Conservation (phyloP, 2,329 filamentous ascomycete genomes). For the Claviceps capensis region DNA sequence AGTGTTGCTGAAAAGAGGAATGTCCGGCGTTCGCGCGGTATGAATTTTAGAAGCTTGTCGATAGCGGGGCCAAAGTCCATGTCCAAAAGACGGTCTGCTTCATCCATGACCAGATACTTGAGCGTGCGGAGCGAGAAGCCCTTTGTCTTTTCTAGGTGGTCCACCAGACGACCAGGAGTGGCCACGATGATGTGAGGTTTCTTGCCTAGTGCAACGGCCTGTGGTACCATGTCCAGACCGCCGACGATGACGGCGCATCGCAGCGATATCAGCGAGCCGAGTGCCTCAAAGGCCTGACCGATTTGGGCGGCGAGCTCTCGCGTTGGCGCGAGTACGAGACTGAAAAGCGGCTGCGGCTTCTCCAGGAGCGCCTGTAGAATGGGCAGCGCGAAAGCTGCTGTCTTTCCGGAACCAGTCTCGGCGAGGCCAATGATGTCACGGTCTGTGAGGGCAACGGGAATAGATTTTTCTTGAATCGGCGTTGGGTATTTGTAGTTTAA, state of each 20-base stretch:
- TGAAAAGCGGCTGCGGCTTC: constrained; percentile 72
- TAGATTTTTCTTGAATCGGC: constrained; percentile 75
- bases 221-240: constrained; percentile 89
- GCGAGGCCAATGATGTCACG: constrained; percentile 87
- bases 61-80: constrained; percentile 88
- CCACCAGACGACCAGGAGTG: constrained; percentile 75
- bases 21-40: constrained; percentile 65
- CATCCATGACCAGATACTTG: constrained; percentile 88
- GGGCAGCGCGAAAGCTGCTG: constrained; percentile 83
- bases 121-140: constrained; percentile 74
- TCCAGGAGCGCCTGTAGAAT: constrained; percentile 86
- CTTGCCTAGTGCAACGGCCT: constrained; percentile 85
- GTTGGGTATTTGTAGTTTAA: constrained; percentile 79
- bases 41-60: constrained; percentile 83
- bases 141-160: constrained; percentile 93
- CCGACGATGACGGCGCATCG: constrained; percentile 78
- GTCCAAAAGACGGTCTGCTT: constrained; percentile 83
- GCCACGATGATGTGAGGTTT: constrained; percentile 90
- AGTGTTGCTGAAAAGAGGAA: constrained; percentile 93
- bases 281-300: constrained; percentile 70
- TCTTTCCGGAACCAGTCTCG: constrained; percentile 93
- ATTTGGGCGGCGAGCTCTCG: constrained; percentile 91
- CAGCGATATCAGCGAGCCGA: constrained; percentile 79
- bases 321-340: constrained; percentile 83
- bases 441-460: constrained; percentile 65